Evolutionary conservation across 805 yeast species (phyloP).

Genomic region (Brettanomyces naardenensis): DNA sequence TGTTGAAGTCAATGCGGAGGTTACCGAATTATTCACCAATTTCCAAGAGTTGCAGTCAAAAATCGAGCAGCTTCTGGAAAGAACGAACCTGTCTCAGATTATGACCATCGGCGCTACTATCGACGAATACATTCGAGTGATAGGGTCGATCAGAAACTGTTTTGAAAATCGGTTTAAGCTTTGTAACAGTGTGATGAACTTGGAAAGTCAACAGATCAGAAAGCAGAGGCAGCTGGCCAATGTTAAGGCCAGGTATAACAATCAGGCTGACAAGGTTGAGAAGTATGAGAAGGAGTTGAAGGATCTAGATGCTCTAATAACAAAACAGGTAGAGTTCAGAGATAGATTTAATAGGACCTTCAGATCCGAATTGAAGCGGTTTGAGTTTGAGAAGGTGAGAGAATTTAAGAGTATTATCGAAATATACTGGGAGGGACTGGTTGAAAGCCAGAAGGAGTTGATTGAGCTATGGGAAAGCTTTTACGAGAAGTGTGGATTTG

Average conservation of each 20-base stretch:
- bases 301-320: slow-evolving; percentile 44
- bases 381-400: slow-evolving; percentile 67
- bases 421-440: slow-evolving; percentile 80
- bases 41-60: slow-evolving; percentile 68
- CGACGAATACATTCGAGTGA: slow-evolving; percentile 77
- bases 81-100: slow-evolving; percentile 78
- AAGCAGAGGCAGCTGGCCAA: slow-evolving; percentile 39
- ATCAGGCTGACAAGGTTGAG: slow-evolving; percentile 56
- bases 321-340: slow-evolving; percentile 49
- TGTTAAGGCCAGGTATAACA: slow-evolving; percentile 33
- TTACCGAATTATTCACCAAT: slow-evolving; percentile 55
- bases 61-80: slow-evolving; percentile 64
- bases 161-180: slow-evolving; percentile 67
- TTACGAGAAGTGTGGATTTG: slow-evolving; percentile 36
- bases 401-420: slow-evolving; percentile 89
- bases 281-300: slow-evolving; percentile 52
- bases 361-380: slow-evolving; percentile 55
- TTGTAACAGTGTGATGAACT: slow-evolving; percentile 35
- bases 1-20: slow-evolving; percentile 62
- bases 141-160: slow-evolving; percentile 66
- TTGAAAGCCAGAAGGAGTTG: slow-evolving; percentile 89
- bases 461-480: slow-evolving; percentile 87
- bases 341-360: slow-evolving; percentile 59
- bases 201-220: slow-evolving; percentile 35
- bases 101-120: slow-evolving; percentile 79